Conservation (phyloP, 1,284 basidiomycete genomes). For the Cryptococcus depauperatus region DNA sequence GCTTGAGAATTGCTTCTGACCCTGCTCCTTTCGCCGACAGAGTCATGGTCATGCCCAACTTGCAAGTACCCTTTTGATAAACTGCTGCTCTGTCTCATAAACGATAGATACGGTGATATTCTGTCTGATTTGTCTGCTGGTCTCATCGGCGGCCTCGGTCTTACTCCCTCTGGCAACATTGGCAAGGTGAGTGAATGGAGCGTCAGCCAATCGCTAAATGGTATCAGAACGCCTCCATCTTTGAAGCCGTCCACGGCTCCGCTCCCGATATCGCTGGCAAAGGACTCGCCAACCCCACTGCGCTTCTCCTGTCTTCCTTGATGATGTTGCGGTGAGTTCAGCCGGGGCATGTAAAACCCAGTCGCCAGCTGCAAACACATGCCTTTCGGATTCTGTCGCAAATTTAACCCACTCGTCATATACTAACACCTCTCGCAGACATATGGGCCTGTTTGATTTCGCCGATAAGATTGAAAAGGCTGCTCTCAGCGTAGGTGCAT, state of each 20-base stretch:
- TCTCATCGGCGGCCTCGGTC: slow-evolving; percentile 92
- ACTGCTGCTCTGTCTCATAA: slow-evolving; percentile 2
- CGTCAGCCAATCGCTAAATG: neutral
- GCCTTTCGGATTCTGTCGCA: no score
- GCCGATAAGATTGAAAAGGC: slow-evolving; percentile 91
- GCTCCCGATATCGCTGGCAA: slow-evolving; percentile 68
- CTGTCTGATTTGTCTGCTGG: slow-evolving; percentile 99
- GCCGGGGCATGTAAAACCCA: no score
- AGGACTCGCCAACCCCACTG: slow-evolving; percentile 96
- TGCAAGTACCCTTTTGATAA: slow-evolving; percentile 55
- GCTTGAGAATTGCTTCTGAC: slow-evolving; percentile 88
- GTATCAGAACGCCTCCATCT: slow-evolving; percentile 93
- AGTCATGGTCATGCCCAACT: slow-evolving; percentile 99
- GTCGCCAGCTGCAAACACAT: no score
- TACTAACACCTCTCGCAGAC: slow-evolving; percentile 50
- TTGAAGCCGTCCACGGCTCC: slow-evolving; percentile 98
- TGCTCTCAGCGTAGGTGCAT: slow-evolving; percentile 60
- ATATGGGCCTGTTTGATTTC: slow-evolving; percentile 84
- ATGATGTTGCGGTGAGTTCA: slow-evolving; percentile 84
- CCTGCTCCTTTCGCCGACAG: slow-evolving; percentile 89
- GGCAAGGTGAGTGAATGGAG: slow-evolving; percentile 57
- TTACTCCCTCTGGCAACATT: slow-evolving; percentile 98
- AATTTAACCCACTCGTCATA: neutral
- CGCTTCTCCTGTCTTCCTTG: slow-evolving; percentile 82
- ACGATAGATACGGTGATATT: slow-evolving; percentile 60